Evolutionary conservation across 805 yeast species (phyloP), one percentile per base, ranked within the genome.

Genomic region (Pachysolen tannophilus): DNA sequence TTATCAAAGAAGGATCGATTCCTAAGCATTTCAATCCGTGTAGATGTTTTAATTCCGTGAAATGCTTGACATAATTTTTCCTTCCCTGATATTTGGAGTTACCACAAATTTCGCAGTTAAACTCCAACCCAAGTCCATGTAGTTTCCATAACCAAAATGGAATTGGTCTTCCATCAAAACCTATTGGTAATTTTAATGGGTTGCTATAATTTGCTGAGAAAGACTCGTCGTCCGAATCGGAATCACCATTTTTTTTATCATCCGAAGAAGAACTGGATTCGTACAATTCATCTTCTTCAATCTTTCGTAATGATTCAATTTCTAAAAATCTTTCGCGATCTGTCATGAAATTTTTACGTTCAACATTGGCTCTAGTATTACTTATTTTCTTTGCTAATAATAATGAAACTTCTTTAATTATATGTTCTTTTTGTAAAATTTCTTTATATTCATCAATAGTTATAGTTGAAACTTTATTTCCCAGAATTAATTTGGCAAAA

Each of bases 91-190:
- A 90, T 6, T 63, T 60, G 21, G 58, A 54, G 47, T 83, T 77
- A 5, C 94, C 94, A 53, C 98, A 92, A 6, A 92, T 72, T 56
- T 92, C 97, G 54, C 98, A 92, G 1, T 58, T 48, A 46, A 75
- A 84, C 34, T 71, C 74, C 28, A 73, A 68, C 37, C 82, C 82
- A 8, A 88, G 63, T 0, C 98, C 98, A 48, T 86, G 87, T 30
- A 88, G 62, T 55, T 88, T 92, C 65, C 76, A 88, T 20, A 92
- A 63, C 98, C 98, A 92, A 36, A 68, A 75, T 2, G 98, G 98
- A 20, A 92, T 85, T 1, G 97, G 97, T 27, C 69, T 71, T 0
- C 97, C 97, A 56, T 88, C 97, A 14, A 83, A 71, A 0, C 95
- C 97, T 1, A 84, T 34, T 0, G 95, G 95, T 37, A 84, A 55